Percentiles rank a stretch among this genome's conserved stretches.
phyloP scores from a whole-genome alignment of 2,329 filamentous ascomycete species.

The Cladosporium sp. region DNA sequence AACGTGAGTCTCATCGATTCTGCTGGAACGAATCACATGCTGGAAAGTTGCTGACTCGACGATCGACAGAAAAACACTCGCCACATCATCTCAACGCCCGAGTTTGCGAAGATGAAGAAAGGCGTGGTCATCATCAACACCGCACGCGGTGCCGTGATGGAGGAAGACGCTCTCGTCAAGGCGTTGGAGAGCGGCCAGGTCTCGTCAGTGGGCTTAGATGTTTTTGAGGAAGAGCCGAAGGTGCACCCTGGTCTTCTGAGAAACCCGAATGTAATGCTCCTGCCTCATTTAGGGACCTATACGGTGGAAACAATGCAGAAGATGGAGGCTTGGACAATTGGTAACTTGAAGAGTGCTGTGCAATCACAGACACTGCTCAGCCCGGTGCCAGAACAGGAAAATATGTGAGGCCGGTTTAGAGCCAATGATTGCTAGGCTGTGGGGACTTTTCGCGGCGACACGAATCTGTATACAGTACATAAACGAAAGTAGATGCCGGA shows the following conservation, averaged over 20 bases:
- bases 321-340: conserved; percentile 76
- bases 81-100: conserved; percentile 70
- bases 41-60: background rate
- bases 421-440: background rate
- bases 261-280: conserved; percentile 71
- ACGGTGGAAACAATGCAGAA: conserved; percentile 65
- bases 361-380: conserved; percentile 64
- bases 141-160: conserved; percentile 77
- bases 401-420: background rate
- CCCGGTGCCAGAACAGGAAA: conserved; percentile 70
- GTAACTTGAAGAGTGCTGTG: conserved; percentile 67
- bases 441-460: background rate
- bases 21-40: background rate
- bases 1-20: conserved; percentile 61
- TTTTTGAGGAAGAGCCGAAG: conserved; percentile 79
- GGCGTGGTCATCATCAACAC: conserved; percentile 81
- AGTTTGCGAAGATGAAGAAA: conserved; percentile 77
- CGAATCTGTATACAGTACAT: background rate
- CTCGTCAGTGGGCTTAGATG: conserved; percentile 72
- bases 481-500: background rate
- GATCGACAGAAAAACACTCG: conserved; percentile 62
- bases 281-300: conserved; percentile 87
- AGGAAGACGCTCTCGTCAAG: conserved; percentile 75
- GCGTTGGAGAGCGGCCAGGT: conserved; percentile 72
- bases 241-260: conserved; percentile 71